These are phyloP conservation scores for Aspergillus sclerotioniger DNA, from an alignment of 495 filamentous ascomycete species.

Conservation along the genomic window DNA sequence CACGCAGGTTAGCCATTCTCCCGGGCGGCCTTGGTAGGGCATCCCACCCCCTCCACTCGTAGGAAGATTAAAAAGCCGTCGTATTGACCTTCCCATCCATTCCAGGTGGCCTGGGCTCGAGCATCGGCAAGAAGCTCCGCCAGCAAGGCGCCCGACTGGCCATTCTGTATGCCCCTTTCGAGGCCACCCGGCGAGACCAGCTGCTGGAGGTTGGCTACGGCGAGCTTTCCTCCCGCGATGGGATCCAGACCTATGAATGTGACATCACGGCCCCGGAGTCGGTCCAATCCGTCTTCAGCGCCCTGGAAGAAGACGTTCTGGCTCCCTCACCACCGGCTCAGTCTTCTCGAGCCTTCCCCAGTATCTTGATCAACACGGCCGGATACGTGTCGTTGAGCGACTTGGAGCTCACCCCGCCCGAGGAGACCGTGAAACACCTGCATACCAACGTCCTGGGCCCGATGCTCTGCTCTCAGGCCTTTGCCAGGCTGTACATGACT, in stretches of 20 bases:
- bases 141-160: constrained; percentile 37
- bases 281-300: constrained; percentile 31
- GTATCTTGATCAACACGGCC: constrained; percentile 42
- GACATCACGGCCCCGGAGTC: constrained; percentile 41
- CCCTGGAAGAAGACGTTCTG: constrained; percentile 23
- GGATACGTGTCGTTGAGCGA: constrained; percentile 43
- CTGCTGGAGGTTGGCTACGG: constrained; percentile 34
- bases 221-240: constrained; percentile 5
- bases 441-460: constrained; percentile 38
- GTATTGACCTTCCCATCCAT: too few relatives aligned
- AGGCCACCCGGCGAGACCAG: constrained; percentile 34
- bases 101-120: constrained; percentile 39
- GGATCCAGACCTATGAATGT: constrained; percentile 40
- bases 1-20: constrained; percentile 36
- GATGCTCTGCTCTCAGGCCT: constrained; percentile 45
- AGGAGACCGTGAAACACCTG: constrained; percentile 41
- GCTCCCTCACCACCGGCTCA: constrained; percentile 18
- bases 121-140: constrained; percentile 37
- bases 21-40: constrained; percentile 40
- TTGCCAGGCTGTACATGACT: constrained; percentile 36
- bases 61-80: too few relatives aligned
- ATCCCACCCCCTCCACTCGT: too few relatives aligned
- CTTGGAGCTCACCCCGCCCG: constrained; percentile 37
- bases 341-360: constrained; percentile 25
- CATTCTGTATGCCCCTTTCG: constrained; percentile 43